A percentile compares a stretch with the other conserved stretches of the same genome.
Evolutionary conservation across 495 filamentous ascomycete species (phyloP).

Genomic region (Penicillium waksmanii): DNA sequence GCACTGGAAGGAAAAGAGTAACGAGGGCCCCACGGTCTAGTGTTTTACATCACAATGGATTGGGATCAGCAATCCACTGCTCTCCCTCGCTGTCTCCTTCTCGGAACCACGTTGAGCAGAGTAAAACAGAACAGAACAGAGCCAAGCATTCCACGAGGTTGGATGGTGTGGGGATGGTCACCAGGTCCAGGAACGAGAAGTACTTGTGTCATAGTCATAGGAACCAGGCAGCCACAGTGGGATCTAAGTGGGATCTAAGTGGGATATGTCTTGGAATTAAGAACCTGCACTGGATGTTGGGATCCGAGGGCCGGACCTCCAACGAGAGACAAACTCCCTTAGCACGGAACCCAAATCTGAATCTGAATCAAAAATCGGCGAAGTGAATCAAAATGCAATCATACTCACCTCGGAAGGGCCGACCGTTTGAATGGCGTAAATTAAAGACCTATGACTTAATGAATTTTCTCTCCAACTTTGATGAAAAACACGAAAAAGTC

Average conservation of each 20-base stretch:
- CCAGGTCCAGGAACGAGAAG: background rate
- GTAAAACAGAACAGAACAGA: background rate
- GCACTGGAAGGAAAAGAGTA: constrained; percentile 3
- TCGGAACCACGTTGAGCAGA: background rate
- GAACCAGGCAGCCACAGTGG: constrained; percentile 1
- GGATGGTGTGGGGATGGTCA: background rate
- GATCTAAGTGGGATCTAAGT: background rate
- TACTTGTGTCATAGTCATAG: background rate
- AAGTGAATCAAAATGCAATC: background rate
- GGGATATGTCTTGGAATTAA: background rate
- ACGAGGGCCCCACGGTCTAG: constrained; percentile 6
- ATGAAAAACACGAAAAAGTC: too few relatives aligned
- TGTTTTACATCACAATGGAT: constrained; percentile 7
- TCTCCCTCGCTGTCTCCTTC: background rate
- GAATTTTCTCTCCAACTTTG: too few relatives aligned
- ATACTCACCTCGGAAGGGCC: too few relatives aligned
- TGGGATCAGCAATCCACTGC: background rate
- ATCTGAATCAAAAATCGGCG: background rate
- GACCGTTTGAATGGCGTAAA: too few relatives aligned
- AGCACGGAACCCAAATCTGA: background rate
- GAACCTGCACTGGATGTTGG: background rate
- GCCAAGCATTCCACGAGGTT: background rate
- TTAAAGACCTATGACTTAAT: too few relatives aligned
- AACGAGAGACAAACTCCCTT: background rate
- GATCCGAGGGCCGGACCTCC: background rate